Percentiles rank a stretch among this genome's conserved stretches.
These are phyloP conservation scores for Sergeia podlipaevii DNA, from an alignment of 208 protist species.

Conservation along the genomic window DNA sequence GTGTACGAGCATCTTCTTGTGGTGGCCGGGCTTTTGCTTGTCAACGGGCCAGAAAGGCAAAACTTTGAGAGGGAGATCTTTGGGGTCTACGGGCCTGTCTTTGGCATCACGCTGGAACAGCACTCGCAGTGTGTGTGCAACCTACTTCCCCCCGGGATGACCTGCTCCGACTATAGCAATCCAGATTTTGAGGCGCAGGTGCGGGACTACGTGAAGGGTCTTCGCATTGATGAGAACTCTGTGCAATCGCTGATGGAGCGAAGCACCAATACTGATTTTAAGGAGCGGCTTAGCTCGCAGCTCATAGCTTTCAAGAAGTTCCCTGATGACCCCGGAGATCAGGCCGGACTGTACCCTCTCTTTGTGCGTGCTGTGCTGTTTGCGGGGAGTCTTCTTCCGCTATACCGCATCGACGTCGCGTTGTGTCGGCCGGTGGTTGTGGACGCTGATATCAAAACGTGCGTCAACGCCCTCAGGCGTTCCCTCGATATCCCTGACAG, in stretches of 20 bases:
- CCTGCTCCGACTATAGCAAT: background rate
- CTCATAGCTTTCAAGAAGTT: slow-evolving; percentile 9
- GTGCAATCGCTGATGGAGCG: slow-evolving; percentile 21
- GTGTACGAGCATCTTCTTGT: slow-evolving; percentile 72
- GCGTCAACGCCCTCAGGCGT: slow-evolving; percentile 19
- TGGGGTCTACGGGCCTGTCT: slow-evolving; percentile 30
- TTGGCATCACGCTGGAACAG: slow-evolving; percentile 40
- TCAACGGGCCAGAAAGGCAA: background rate
- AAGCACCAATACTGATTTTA: slow-evolving; percentile 37
- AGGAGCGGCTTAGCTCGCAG: slow-evolving; percentile 20
- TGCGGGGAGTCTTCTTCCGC: slow-evolving; percentile 34
- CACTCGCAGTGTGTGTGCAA: slow-evolving; percentile 39
- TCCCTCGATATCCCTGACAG: slow-evolving; percentile 29
- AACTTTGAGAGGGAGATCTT: slow-evolving; percentile 26
- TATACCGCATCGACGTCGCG: slow-evolving; percentile 33
- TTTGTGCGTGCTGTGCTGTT: slow-evolving; percentile 46
- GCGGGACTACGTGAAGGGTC: slow-evolving; percentile 6
- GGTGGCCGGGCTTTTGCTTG: slow-evolving; percentile 24
- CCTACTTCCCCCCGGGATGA: slow-evolving; percentile 21
- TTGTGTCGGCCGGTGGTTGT: slow-evolving; percentile 18
- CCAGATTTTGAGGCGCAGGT: slow-evolving; percentile 1
- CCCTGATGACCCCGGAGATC: slow-evolving; percentile 8
- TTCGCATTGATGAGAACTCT: slow-evolving; percentile 19
- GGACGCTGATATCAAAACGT: slow-evolving; percentile 19
- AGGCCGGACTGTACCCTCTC: slow-evolving; percentile 31